Base-by-base conservation (phyloP, 2,329 filamentous ascomycete species). In the Colletotrichum sojae region DNA sequence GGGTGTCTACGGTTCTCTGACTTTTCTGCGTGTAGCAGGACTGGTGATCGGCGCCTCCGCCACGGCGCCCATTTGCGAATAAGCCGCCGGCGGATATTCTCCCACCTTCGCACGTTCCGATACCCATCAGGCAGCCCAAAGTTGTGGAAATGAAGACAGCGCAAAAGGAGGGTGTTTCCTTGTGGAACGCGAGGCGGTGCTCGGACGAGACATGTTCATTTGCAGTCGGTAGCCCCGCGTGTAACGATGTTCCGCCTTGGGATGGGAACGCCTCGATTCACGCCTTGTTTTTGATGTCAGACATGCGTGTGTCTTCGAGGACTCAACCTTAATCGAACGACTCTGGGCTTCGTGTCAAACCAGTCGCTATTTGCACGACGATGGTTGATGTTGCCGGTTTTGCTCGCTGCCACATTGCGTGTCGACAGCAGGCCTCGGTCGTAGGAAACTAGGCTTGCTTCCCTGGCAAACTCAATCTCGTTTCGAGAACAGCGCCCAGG, bases 391-490 rank as follows among this genome's bases (percentile, higher is more conserved):
- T 8, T 36, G 31, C 48, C 57, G 31, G 57, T 45, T 52, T 60
- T 62, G 40, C 46, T 40, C 48, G 31, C 13, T 40, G 40, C 16
- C 31, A 20, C 57, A 15, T 25, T 22, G 57, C 48, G 22, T 20
- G 48, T 46, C 25, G 40, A 20, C 36, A n/a, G 62, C 22, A 36
- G 62, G 56, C 22, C 22, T 20, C 27, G 12, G 51, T 67, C 53
- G 51, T n/a, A 55, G 55, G 40, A 66, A 54, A 43, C 55, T 56
- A 51, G 55, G 49, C 31, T 54, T 66, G 49, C 31, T 54, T 66
- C 62, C 64, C 55, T 67, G n/a, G 67, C 55, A 69, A 69, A 69
- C 62, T 69, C 62, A 69, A 69, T 69, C 67, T 69, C 62, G 67
- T 69, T 67, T 69, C 55, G 36, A 61, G 25, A 53, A 45, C 53